Percentiles rank a stretch among this genome's conserved stretches.
phyloP scores from a whole-genome alignment of 495 filamentous ascomycete species.

The Penicillium fimorum region DNA sequence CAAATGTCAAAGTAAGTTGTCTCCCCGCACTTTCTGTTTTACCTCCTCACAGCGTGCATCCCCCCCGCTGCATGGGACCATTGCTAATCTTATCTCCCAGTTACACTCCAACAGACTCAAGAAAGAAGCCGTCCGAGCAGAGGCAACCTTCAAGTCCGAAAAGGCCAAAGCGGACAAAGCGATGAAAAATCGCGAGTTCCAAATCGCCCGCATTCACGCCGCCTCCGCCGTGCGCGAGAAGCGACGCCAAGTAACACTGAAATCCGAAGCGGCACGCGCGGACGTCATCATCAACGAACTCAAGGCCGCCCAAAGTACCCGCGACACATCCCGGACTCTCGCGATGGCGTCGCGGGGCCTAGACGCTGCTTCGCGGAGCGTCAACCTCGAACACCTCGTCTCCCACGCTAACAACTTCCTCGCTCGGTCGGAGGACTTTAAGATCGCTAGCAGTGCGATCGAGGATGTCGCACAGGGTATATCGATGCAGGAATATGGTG shows the following conservation, averaged over 20 bases:
- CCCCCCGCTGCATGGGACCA: background rate
- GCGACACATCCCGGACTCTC: conserved; percentile 47
- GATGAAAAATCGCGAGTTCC: conserved; percentile 51
- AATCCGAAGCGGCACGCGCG: conserved; percentile 46
- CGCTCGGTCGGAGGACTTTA: conserved; percentile 47
- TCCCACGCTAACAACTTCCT: conserved; percentile 50
- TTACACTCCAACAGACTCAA: conserved; percentile 49
- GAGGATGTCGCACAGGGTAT: conserved; percentile 48
- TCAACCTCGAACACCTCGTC: conserved; percentile 45
- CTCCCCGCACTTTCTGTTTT: conserved; percentile 4
- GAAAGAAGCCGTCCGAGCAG: conserved; percentile 47
- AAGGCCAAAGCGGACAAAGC: conserved; percentile 50
- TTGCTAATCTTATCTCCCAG: conserved; percentile 19
- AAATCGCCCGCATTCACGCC: conserved; percentile 52
- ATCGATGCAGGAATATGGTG: conserved; percentile 48
- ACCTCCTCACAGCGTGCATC: conserved; percentile 1
- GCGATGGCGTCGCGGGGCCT: conserved; percentile 44
- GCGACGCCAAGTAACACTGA: conserved; percentile 44
- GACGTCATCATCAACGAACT: conserved; percentile 53
- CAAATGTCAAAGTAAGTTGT: conserved; percentile 46
- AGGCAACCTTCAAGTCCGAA: conserved; percentile 48
- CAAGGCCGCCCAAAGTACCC: conserved; percentile 48
- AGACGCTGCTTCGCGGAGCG: conserved; percentile 45
- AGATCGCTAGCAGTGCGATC: conserved; percentile 47
- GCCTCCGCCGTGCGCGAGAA: conserved; percentile 49